phyloP scores from a whole-genome alignment of 2,329 filamentous ascomycete genomes.

The Pseudopyricularia javanii region DNA sequence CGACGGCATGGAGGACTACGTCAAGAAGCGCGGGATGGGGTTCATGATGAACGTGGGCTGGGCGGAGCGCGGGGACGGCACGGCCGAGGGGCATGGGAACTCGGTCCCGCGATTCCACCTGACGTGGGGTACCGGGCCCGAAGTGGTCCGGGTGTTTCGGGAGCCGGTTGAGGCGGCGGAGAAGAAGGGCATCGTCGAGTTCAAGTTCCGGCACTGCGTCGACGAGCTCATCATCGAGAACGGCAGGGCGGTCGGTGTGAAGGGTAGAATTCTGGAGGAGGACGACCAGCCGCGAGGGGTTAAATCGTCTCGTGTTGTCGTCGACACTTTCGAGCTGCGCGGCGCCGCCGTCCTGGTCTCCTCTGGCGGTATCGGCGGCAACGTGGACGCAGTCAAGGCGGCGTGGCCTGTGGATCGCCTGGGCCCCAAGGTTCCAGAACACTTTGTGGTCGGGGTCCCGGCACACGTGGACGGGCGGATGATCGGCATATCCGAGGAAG shows the following conservation, averaged over 20 bases:
- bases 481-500: slow-evolving; percentile 40
- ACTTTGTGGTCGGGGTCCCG: slow-evolving; percentile 48
- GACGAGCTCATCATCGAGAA: slow-evolving; percentile 43
- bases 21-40: slow-evolving; percentile 37
- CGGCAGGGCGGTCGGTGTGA: slow-evolving; percentile 39
- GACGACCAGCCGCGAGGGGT: slow-evolving; percentile 38
- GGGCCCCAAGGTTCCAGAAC: slow-evolving; percentile 40
- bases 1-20: slow-evolving; percentile 44
- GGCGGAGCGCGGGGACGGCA: slow-evolving; percentile 47
- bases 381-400: slow-evolving; percentile 46
- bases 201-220: slow-evolving; percentile 43
- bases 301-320: slow-evolving; percentile 32
- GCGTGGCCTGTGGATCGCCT: slow-evolving; percentile 45
- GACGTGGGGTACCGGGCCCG: slow-evolving; percentile 49
- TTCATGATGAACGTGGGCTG: slow-evolving; percentile 45
- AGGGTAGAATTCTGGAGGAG: slow-evolving; percentile 36
- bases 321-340: slow-evolving; percentile 36
- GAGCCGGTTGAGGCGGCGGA: slow-evolving; percentile 42
- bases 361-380: slow-evolving; percentile 48
- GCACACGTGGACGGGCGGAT: slow-evolving; percentile 54
- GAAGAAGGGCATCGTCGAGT: slow-evolving; percentile 38
- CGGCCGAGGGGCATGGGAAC: slow-evolving; percentile 46
- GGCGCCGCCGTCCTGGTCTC: slow-evolving; percentile 41
- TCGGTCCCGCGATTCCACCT: slow-evolving; percentile 51
- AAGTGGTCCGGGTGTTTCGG: slow-evolving; percentile 43